Evolutionary conservation across 306 rosid genomes (phyloP).

Genomic region (Cyamopsis tetragonoloba): DNA sequence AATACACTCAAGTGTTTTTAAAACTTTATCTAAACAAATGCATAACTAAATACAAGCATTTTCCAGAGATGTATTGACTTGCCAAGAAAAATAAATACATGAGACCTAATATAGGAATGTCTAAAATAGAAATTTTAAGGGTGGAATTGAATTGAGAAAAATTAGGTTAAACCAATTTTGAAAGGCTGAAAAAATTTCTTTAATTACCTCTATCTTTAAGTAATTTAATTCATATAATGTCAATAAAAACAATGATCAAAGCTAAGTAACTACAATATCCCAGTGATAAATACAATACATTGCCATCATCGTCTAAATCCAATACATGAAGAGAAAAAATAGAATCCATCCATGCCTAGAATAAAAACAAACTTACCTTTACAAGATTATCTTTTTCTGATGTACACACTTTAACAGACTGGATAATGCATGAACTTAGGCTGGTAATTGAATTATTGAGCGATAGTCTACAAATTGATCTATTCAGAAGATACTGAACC

Average conservation of each 20-base stretch:
- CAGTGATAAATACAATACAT: not conserved
- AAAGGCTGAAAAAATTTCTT: not conserved
- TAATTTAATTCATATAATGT: not conserved
- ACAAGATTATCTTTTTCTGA: conserved; percentile 41
- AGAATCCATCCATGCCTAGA: not conserved
- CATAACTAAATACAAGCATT: conserved; percentile 10
- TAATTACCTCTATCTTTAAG: not conserved
- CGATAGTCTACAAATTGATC: conserved; percentile 63
- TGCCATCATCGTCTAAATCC: too few relatives aligned
- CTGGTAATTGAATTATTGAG: conserved; percentile 45
- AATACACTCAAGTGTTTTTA: conserved; percentile 9
- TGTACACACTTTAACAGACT: conserved; percentile 43
- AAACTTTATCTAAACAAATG: not conserved
- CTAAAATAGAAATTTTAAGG: not conserved
- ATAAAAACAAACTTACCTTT: conserved; percentile 40
- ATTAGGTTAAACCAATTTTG: not conserved
- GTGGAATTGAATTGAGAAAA: not conserved
- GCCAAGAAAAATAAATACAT: not conserved
- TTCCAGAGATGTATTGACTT: not conserved
- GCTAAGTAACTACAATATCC: not conserved
- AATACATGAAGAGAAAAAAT: too few relatives aligned
- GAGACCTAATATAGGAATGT: not conserved
- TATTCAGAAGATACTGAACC: conserved; percentile 49
- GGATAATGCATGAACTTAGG: conserved; percentile 71
- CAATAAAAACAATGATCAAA: not conserved